These are phyloP conservation scores for Boletales sp. DNA, from an alignment of 768 basidiomycete species.

Conservation along the genomic window DNA sequence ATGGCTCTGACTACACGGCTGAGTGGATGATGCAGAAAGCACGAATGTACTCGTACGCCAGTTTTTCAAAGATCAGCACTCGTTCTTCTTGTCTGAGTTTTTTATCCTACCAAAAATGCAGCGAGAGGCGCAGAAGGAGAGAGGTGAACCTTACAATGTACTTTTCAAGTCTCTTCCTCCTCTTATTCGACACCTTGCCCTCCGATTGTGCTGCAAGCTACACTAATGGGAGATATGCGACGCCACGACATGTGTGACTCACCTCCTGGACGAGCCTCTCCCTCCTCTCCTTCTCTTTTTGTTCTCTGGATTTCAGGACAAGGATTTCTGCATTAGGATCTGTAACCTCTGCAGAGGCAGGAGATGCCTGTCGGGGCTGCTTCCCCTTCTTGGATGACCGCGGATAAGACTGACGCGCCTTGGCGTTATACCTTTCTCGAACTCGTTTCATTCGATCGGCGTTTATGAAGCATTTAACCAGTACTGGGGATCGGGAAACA, in stretches of 20 bases:
- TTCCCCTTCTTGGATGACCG: conserved; percentile 63
- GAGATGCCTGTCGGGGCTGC: conserved; percentile 34
- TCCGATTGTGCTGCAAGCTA: conserved; percentile 47
- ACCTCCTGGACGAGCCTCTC: conserved; percentile 65
- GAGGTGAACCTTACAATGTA: conserved; percentile 65
- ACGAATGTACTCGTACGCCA: conserved; percentile 53
- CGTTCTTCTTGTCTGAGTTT: conserved; percentile 91
- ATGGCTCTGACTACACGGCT: conserved; percentile 64
- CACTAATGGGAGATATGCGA: conserved; percentile 1
- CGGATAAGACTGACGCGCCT: conserved; percentile 60
- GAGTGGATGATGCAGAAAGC: conserved; percentile 3
- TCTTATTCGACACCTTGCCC: conserved; percentile 77
- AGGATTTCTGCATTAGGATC: conserved; percentile 62
- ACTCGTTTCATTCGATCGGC: conserved; percentile 18
- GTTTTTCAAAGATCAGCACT: conserved; percentile 67
- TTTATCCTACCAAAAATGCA: conserved; percentile 57
- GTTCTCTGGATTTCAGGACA: conserved; percentile 53
- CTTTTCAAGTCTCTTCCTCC: conserved; percentile 85
- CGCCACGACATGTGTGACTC: conserved; percentile 10
- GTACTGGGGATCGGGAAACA: too few relatives aligned
- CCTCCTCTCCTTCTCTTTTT: conserved; percentile 57
- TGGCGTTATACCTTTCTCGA: conserved; percentile 51
- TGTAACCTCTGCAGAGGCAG: conserved; percentile 19
- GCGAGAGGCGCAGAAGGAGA: background rate
- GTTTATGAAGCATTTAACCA: too few relatives aligned